Evolutionary conservation across 352 stramenopile species (phyloP).

Genomic region (Globisporangium takayamanum): DNA sequence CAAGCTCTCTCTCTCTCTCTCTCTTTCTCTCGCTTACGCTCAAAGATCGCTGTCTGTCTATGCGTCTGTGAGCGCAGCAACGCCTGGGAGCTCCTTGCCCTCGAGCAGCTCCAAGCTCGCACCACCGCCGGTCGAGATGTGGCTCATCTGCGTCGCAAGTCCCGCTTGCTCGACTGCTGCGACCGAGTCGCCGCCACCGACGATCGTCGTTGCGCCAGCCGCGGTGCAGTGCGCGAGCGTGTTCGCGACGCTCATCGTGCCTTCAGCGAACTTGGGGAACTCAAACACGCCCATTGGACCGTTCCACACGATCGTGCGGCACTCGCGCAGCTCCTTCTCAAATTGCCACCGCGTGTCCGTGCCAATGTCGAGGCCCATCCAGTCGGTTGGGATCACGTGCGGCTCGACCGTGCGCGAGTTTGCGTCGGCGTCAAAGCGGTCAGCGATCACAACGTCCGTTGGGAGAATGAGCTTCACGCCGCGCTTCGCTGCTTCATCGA

Average conservation of each 20-base stretch:
- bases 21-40: too few species aligned
- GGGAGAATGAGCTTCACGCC: slow-evolving; percentile 88
- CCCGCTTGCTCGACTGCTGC: slow-evolving; percentile 92
- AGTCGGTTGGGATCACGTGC: slow-evolving; percentile 92
- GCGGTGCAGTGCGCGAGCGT: slow-evolving; percentile 87
- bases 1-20: too few species aligned
- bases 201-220: slow-evolving; percentile 80
- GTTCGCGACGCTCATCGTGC: slow-evolving; percentile 91
- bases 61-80: slow-evolving; percentile 88
- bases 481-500: slow-evolving; percentile 83
- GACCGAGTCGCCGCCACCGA: slow-evolving; percentile 95
- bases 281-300: slow-evolving; percentile 98
- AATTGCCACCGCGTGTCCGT: slow-evolving; percentile 52
- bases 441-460: slow-evolving; percentile 94
- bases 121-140: slow-evolving; percentile 98
- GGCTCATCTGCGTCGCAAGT: slow-evolving; percentile 91
- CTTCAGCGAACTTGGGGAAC: slow-evolving; percentile 93
- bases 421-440: slow-evolving; percentile 74
- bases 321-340: slow-evolving; percentile 84
- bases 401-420: slow-evolving; percentile 45
- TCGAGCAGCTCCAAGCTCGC: slow-evolving; percentile 98
- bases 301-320: slow-evolving; percentile 92
- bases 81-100: slow-evolving; percentile 96
- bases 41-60: slow-evolving; percentile 11
- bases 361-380: slow-evolving; percentile 92